phyloP scores from a whole-genome alignment of 306 rosid genomes.

The Inga leiocalycina region DNA sequence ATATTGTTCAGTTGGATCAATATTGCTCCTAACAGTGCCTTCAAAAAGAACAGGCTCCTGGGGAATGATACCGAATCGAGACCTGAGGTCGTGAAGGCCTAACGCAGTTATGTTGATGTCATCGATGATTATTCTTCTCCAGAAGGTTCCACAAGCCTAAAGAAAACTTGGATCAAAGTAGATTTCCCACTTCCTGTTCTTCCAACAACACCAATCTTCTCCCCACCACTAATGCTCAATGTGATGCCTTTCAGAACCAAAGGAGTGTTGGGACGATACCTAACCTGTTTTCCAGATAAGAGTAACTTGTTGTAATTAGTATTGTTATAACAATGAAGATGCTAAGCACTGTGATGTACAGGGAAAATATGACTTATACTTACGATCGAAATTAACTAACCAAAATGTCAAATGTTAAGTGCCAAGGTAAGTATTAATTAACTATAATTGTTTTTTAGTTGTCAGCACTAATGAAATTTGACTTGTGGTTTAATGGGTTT shows the following conservation, averaged over 20 bases:
- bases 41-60: conserved; percentile 98
- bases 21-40: conserved; percentile 89
- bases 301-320: conserved; percentile 11
- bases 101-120: conserved; percentile 67
- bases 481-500: too few relatives aligned
- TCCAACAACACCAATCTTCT: conserved; percentile 92
- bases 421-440: too few relatives aligned
- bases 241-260: conserved; percentile 90
- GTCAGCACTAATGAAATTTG: too few relatives aligned
- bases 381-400: too few relatives aligned
- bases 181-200: conserved; percentile 97
- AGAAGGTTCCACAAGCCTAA: conserved; percentile 92
- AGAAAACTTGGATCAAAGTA: conserved; percentile 88
- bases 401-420: too few relatives aligned
- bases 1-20: conserved; percentile 73
- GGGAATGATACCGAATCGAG: conserved; percentile 94
- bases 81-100: conserved; percentile 94
- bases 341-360: too few relatives aligned
- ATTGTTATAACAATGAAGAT: neutral
- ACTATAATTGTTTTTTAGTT: too few relatives aligned
- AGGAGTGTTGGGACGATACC: conserved; percentile 90
- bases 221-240: conserved; percentile 80
- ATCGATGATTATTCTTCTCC: conserved; percentile 86
- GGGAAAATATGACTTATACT: too few relatives aligned
- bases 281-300: conserved; percentile 57